These are phyloP conservation scores for Aspergillus saccharolyticus DNA, from an alignment of 495 filamentous ascomycete genomes.

Conservation along the genomic window DNA sequence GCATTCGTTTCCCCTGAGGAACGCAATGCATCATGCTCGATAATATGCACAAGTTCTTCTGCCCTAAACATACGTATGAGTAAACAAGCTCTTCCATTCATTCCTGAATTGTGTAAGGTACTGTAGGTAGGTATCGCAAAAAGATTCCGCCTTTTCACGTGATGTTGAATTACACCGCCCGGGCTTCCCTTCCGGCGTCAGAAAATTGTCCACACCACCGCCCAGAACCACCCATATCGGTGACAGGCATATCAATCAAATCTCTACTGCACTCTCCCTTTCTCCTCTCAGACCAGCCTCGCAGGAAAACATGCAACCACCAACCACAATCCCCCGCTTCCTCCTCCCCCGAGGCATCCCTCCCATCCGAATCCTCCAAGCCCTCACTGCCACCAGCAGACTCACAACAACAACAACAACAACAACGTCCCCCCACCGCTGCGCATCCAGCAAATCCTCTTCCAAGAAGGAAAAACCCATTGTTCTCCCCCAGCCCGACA, in stretches of 20 bases:
- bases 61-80: too few species aligned
- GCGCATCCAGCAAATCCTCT: slow-evolving; percentile 20
- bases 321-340: slow-evolving; percentile 34
- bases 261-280: neutral
- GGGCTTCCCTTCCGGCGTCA: neutral
- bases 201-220: neutral
- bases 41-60: too few species aligned
- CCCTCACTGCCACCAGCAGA: slow-evolving; percentile 13
- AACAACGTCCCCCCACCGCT: slow-evolving; percentile 17
- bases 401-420: too few species aligned
- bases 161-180: neutral
- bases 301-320: slow-evolving; percentile 12
- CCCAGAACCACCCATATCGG: neutral
- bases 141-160: neutral
- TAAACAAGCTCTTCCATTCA: too few species aligned
- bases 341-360: slow-evolving; percentile 41
- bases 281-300: neutral
- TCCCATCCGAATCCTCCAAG: slow-evolving; percentile 25
- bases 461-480: slow-evolving; percentile 40
- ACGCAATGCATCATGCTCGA: too few species aligned
- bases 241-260: neutral
- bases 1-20: too few species aligned
- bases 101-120: too few species aligned
- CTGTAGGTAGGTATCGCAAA: neutral
- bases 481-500: slow-evolving; percentile 71